A percentile compares a stretch with the other conserved stretches of the same genome.
Conservation (phyloP, 441 rosid genomes). For the Rhodomyrtus psidioides region DNA sequence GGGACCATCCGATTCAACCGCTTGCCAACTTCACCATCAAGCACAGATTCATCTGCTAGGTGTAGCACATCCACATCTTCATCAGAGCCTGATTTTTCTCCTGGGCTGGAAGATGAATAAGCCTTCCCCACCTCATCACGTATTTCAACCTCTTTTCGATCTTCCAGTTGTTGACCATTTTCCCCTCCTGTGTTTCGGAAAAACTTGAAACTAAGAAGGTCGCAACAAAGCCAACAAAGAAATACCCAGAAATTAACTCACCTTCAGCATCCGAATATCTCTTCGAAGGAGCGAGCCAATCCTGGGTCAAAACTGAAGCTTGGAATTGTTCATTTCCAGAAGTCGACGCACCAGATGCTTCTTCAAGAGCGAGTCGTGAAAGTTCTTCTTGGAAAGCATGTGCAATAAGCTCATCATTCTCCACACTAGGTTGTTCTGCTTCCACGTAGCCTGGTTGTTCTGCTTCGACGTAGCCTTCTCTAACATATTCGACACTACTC, state of each 20-base stretch:
- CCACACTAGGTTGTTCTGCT: constrained; percentile 23
- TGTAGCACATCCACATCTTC: constrained; percentile 37
- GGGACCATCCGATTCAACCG: constrained; percentile 80
- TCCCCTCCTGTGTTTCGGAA: constrained; percentile 15
- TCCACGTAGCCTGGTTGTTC: constrained; percentile 32
- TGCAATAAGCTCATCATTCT: constrained; percentile 78
- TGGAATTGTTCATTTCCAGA: constrained; percentile 6
- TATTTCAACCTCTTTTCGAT: constrained; percentile 12
- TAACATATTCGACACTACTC: constrained; percentile 38
- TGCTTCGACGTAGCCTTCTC: constrained; percentile 50
- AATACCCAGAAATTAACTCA: constrained; percentile 6
- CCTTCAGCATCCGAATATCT: constrained; percentile 15
- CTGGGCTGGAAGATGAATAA: constrained; percentile 1
- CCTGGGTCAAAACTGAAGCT: constrained; percentile 54
- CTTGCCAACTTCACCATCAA: constrained; percentile 80
- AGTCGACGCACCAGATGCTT: constrained; percentile 36
- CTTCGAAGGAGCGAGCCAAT: constrained; percentile 36
- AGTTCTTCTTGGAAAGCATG: constrained; percentile 73
- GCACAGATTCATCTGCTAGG: constrained; percentile 44
- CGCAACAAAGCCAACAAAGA: constrained; percentile 1
- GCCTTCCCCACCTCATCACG: constrained; percentile 9
- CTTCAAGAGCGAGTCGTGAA: constrained; percentile 49
- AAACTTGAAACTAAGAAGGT: constrained; percentile 1
- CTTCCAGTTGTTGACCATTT: constrained; percentile 10
- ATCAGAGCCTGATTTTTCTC: constrained; percentile 11